Evolutionary conservation across 371 early-diverging fungal genomes (phyloP).

Genomic region (Zopfochytrium polystomum): DNA sequence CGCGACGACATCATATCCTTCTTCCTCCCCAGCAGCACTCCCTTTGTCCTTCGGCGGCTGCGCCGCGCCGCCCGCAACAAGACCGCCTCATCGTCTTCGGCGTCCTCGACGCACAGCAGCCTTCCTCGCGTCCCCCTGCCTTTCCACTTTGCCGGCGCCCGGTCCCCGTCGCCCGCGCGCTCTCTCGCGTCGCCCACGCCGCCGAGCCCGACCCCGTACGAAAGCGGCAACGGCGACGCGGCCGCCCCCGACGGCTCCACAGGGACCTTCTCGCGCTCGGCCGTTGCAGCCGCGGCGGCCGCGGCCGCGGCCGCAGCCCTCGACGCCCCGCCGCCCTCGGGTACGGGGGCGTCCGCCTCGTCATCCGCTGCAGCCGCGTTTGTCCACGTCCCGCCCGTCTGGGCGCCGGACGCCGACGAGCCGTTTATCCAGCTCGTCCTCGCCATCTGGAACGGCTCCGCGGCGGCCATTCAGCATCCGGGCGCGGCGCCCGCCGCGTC

Average conservation of each 20-base stretch:
- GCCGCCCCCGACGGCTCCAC: not conserved
- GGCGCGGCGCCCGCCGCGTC: not conserved
- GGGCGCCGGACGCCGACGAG: not conserved
- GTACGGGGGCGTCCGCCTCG: not conserved
- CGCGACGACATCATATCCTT: slow-evolving; percentile 7
- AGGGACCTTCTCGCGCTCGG: not conserved
- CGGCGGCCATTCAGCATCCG: not conserved
- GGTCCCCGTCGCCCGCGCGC: not conserved
- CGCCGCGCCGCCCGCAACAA: not conserved
- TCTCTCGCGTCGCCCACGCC: not conserved
- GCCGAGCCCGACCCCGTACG: not conserved
- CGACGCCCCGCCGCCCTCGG: no score
- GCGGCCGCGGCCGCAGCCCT: not conserved
- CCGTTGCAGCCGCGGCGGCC: not conserved
- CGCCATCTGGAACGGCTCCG: not conserved
- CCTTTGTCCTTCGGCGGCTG: not conserved
- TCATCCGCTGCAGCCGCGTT: not conserved
- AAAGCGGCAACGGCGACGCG: not conserved
- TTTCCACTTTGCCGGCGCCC: not conserved
- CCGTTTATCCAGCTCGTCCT: not conserved
- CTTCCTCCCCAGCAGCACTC: slow-evolving; percentile 2
- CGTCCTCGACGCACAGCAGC: not conserved
- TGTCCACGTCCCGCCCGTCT: not conserved
- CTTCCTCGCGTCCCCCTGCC: not conserved
- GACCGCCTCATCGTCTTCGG: not conserved